Conservation (phyloP, 208 protist species). For the Tritrichomonas musculus region DNA sequence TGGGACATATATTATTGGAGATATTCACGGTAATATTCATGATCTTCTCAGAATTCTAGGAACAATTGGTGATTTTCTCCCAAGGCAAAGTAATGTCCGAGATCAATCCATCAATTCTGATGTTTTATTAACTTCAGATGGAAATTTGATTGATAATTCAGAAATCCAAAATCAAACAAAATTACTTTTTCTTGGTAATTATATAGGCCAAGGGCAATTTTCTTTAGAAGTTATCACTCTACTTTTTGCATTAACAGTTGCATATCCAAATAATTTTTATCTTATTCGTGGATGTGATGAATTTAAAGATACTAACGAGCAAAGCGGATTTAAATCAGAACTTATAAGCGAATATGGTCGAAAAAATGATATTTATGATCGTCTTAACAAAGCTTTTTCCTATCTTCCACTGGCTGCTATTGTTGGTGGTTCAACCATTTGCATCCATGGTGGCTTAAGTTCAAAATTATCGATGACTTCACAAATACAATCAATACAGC, state of each 20-base stretch:
- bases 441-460: conserved; percentile 71
- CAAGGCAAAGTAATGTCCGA: too few species aligned
- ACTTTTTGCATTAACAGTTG: conserved; percentile 70
- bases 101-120: too few species aligned
- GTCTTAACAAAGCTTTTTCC: conserved; percentile 73
- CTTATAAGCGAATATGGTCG: conserved; percentile 69
- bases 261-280: conserved; percentile 72
- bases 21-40: conserved; percentile 26
- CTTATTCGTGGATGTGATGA: conserved; percentile 83
- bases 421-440: conserved; percentile 55
- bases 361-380: conserved; percentile 67
- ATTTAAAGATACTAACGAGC: conserved; percentile 74
- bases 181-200: conserved; percentile 83
- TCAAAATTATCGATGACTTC: conserved; percentile 65
- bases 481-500: conserved; percentile 56
- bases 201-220: conserved; percentile 37
- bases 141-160: too few species aligned
- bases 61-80: conserved; percentile 61
- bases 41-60: conserved; percentile 76
- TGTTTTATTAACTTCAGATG: too few species aligned
- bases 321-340: conserved; percentile 77
- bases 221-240: conserved; percentile 75
- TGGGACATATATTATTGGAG: not conserved
- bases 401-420: conserved; percentile 67
- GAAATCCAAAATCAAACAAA: conserved; percentile 62